Evolutionary conservation across 2,329 filamentous ascomycete species (phyloP).

Genomic region (Cercospora sesami): DNA sequence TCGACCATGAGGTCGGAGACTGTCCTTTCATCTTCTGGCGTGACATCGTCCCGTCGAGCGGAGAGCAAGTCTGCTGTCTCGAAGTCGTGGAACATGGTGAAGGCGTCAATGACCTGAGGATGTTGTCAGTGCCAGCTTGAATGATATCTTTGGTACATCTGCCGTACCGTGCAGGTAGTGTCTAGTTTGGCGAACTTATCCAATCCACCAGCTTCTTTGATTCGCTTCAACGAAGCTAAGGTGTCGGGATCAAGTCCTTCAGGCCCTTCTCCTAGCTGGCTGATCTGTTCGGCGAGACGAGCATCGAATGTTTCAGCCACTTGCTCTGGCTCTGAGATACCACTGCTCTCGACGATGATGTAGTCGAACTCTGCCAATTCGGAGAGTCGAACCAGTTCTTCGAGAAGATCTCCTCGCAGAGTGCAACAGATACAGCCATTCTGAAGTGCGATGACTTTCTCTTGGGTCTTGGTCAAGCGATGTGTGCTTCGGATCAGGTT

Average conservation of each 20-base stretch:
- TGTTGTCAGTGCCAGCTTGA: not conserved
- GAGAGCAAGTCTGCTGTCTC: constrained; percentile 68
- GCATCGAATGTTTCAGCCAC: constrained; percentile 71
- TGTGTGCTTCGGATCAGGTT: constrained; percentile 37
- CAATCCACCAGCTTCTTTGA: constrained; percentile 59
- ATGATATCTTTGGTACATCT: not conserved
- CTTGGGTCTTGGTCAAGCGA: constrained; percentile 36
- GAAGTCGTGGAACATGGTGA: constrained; percentile 71
- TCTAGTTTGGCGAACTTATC: constrained; percentile 67
- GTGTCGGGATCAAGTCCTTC: constrained; percentile 27
- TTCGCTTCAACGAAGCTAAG: constrained; percentile 30
- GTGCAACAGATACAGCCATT: constrained; percentile 74
- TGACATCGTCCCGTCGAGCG: constrained; percentile 61
- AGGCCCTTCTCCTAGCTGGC: constrained; percentile 34
- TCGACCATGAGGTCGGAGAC: constrained; percentile 76
- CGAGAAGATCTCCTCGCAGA: constrained; percentile 67
- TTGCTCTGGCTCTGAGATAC: constrained; percentile 71
- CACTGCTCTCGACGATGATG: constrained; percentile 69
- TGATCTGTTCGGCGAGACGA: constrained; percentile 46
- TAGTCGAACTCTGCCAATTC: constrained; percentile 67
- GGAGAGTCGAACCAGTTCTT: constrained; percentile 66
- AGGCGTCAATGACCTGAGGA: constrained; percentile 63
- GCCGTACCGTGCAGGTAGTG: constrained; percentile 61
- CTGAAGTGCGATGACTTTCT: constrained; percentile 39
- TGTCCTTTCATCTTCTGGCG: constrained; percentile 67